A percentile compares a stretch with the other conserved stretches of the same genome.
These are phyloP conservation scores for Quercus alba DNA, from an alignment of 306 rosid genomes.

Conservation along the genomic window DNA sequence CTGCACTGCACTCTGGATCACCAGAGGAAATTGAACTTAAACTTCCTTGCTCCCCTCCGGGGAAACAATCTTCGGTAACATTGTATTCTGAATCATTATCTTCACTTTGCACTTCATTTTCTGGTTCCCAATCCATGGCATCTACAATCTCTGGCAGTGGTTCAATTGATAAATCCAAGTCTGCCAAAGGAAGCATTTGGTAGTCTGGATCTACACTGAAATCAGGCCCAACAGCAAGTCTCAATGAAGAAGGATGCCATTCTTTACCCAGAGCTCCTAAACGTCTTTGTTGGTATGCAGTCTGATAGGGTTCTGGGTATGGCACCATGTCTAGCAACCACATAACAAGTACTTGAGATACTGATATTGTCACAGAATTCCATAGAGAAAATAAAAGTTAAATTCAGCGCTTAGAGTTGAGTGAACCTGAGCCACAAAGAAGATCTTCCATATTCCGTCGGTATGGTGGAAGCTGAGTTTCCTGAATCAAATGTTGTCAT, in stretches of 20 bases:
- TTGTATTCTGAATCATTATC: slow-evolving; percentile 93
- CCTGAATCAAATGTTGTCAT: slow-evolving; percentile 53
- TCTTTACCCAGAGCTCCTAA: slow-evolving; percentile 90
- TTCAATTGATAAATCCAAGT: slow-evolving; percentile 69
- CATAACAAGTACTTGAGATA: slow-evolving; percentile 33
- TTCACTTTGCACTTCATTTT: slow-evolving; percentile 75
- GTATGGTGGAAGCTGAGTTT: slow-evolving; percentile 84
- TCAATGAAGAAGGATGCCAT: slow-evolving; percentile 84
- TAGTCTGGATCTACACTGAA: slow-evolving; percentile 84
- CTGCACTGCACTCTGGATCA: slow-evolving; percentile 69
- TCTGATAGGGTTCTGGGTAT: slow-evolving; percentile 96
- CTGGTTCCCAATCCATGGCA: slow-evolving; percentile 94
- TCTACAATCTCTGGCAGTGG: slow-evolving; percentile 82
- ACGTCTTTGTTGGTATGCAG: slow-evolving; percentile 80
- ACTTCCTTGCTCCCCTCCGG: slow-evolving; percentile 77
- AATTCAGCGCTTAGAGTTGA: slow-evolving; percentile 20
- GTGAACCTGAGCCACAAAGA: slow-evolving; percentile 90
- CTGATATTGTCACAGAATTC: not conserved
- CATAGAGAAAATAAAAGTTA: not conserved
- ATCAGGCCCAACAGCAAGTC: slow-evolving; percentile 87
- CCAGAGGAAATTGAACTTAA: slow-evolving; percentile 63
- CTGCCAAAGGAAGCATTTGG: slow-evolving; percentile 91
- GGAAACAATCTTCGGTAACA: slow-evolving; percentile 65
- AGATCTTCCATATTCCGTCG: slow-evolving; percentile 91
- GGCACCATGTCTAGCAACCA: slow-evolving; percentile 82